Base-by-base conservation (phyloP, 2,329 filamentous ascomycete genomes). In the Talaromyces islandicus region DNA sequence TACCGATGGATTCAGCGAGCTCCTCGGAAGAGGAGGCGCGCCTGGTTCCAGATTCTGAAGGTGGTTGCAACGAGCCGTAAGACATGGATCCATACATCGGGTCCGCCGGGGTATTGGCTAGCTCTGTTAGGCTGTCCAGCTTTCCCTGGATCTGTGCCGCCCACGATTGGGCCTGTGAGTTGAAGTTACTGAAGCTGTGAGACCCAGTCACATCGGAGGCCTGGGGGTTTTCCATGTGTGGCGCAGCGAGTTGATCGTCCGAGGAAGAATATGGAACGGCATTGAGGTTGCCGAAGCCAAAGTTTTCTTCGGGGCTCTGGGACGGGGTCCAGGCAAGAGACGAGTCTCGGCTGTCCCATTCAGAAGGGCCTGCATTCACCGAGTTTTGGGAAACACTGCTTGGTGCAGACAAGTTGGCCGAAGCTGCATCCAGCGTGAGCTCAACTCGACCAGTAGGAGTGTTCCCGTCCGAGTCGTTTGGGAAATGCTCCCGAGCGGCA, bases 1-100 rank as follows among this genome's bases (percentile, higher is more conserved):
- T 71, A 48, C 71, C 69, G 19, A 76, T 57, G 3, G 69, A 70
- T 54, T 70, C 64, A 4, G 69, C 67, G 29, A 75, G 67, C 4
- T 74, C 72, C 62, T 73, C 71, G 1, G 72, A 73, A 17, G 71
- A 72, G 32, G 65, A 67, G n/a, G 67, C 71, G 48, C 72, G 70
- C 64, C 19, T 67, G 61, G 38, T 71, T 56, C 48, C 57, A 19
- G 68, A 61, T 46, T 69, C 68, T 43, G 71, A 67, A n/a, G 70
- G 66, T 21, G 67, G 59, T 43, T 72, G 72, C 60, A 75, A 62
- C 14, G 64, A 61, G 56, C 67, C 62, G 62, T 71, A 75, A 52
- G 69, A 69, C 62, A 75, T 67, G 24, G 68, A 62, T 59, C 66
- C 66, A 62, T 74, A 74, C 54, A 69, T 63, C 27, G 68, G 59